Base-by-base conservation (phyloP, 805 yeast genomes). In the Ogataea paraovalis region DNA sequence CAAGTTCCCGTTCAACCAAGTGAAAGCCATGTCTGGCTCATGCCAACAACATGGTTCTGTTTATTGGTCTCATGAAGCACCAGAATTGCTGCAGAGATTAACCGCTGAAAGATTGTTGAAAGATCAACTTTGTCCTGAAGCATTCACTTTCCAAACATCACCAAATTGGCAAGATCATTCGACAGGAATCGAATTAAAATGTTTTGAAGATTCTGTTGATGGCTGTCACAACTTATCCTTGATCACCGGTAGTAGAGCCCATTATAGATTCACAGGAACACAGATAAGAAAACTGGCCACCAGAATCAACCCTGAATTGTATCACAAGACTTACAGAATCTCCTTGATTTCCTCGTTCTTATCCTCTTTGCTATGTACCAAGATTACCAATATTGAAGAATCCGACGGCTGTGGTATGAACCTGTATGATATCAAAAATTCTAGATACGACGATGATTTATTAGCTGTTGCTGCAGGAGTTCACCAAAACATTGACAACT, bases 161-260 rank as follows among this genome's bases (percentile, higher is more conserved):
- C 96, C 97, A 8, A 90, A 91, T 61, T 90, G 97, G 97, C 97
- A 90, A 66, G 97, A 90, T 60, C 96, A 88, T 61, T 84, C 94
- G 21, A 90, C 97, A 0, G 84, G 79, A 3, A 66, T 72, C 19
- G 96, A 90, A 62, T 73, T 87, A 47, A 60, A 69, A 25, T 73
- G 64, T 30, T 83, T 88, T 57, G 94, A 87, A 58, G 61, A 62
- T 1, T 70, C 70, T 4, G 76, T 76, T 10, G 90, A 87, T 3
- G 94, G 91, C 25, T 68, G 76, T 12, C 71, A 70, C 27, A 57
- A 68, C 5, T 68, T 90, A 59, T 90, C 95, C 7, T 57, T 70
- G 33, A 65, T 83, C 21, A 85, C 96, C 0, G 97, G 97, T 1
- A 86, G 96, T 3, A 78, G 83, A 57, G 96, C 96, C 2, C 96